These are phyloP conservation scores for Penstemon davidsonii DNA, from an alignment of 257 asterid genomes.

Conservation along the genomic window DNA sequence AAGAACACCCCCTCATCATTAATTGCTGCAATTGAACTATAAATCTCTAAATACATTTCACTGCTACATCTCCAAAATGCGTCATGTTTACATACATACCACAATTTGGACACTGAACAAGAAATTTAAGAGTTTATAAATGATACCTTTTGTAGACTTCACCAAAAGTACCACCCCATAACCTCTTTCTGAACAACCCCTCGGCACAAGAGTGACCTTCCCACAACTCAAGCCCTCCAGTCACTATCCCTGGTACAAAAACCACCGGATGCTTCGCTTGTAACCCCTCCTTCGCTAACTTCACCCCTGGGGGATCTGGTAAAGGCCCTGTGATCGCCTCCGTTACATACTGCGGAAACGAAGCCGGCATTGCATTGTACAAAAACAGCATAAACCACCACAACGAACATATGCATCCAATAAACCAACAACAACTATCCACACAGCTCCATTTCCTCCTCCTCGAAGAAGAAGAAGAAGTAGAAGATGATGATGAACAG, in stretches of 20 bases:
- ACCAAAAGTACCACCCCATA: constrained; percentile 95
- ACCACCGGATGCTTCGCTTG: constrained; percentile 87
- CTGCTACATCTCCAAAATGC: background rate
- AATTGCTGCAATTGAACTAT: background rate
- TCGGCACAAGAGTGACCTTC: constrained; percentile 91
- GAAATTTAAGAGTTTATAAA: background rate
- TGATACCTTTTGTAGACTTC: constrained; percentile 69
- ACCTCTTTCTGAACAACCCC: constrained; percentile 83
- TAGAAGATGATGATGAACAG: background rate
- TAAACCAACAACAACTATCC: constrained; percentile 80
- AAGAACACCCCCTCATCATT: constrained; percentile 1
- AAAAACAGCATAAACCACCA: constrained; percentile 83
- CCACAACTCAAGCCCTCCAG: constrained; percentile 95
- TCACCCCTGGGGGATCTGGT: constrained; percentile 86
- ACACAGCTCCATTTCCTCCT: constrained; percentile 58
- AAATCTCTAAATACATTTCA: constrained; percentile 6
- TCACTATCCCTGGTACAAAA: constrained; percentile 88
- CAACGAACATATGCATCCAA: constrained; percentile 72
- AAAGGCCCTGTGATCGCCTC: constrained; percentile 79
- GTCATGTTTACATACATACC: too few species aligned
- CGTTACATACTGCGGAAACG: constrained; percentile 82
- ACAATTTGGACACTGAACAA: too few species aligned
- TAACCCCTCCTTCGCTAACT: constrained; percentile 73
- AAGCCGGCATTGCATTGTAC: constrained; percentile 71
- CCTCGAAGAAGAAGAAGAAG: constrained; percentile 21